A percentile compares a stretch with the other conserved stretches of the same genome.
These are phyloP conservation scores for Chlorella ohadii DNA, from an alignment of 139 green algal species.

Conservation along the genomic window DNA sequence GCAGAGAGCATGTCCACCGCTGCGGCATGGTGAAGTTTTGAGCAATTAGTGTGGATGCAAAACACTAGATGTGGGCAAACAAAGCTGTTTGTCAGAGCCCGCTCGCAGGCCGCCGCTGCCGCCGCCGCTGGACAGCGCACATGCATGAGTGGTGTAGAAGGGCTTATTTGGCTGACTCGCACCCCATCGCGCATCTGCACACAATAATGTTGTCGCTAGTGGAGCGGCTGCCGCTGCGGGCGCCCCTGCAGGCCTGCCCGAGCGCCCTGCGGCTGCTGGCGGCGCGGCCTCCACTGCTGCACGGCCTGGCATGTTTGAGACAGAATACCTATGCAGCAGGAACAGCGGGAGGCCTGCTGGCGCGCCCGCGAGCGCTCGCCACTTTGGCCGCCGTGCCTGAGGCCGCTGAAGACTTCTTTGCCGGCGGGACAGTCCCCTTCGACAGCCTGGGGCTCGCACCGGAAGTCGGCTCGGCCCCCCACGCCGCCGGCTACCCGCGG, in stretches of 20 bases:
- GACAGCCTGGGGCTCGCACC: slow-evolving; percentile 46
- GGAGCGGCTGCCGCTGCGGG: not conserved
- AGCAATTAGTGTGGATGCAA: too few species aligned
- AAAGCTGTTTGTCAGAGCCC: too few species aligned
- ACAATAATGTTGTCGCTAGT: slow-evolving; percentile 8
- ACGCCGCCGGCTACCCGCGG: slow-evolving; percentile 48
- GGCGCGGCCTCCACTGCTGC: not conserved
- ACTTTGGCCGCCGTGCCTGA: not conserved
- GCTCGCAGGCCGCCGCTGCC: too few species aligned
- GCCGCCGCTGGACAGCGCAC: not conserved
- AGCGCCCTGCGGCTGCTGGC: slow-evolving; percentile 5
- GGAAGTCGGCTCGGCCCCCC: slow-evolving; percentile 46
- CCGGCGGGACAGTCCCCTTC: slow-evolving; percentile 46
- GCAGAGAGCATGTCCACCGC: too few species aligned
- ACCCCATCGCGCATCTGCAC: too few species aligned
- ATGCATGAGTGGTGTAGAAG: not conserved
- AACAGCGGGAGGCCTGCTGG: not conserved
- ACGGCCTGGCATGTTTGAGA: not conserved
- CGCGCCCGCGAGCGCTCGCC: not conserved
- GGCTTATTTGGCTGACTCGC: too few species aligned
- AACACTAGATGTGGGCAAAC: too few species aligned
- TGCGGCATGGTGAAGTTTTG: too few species aligned
- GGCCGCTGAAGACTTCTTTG: slow-evolving; percentile 60
- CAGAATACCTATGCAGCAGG: not conserved
- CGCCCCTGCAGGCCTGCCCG: not conserved